Conservation (phyloP, 1,284 basidiomycete species). For the Polyporus tsugae region DNA sequence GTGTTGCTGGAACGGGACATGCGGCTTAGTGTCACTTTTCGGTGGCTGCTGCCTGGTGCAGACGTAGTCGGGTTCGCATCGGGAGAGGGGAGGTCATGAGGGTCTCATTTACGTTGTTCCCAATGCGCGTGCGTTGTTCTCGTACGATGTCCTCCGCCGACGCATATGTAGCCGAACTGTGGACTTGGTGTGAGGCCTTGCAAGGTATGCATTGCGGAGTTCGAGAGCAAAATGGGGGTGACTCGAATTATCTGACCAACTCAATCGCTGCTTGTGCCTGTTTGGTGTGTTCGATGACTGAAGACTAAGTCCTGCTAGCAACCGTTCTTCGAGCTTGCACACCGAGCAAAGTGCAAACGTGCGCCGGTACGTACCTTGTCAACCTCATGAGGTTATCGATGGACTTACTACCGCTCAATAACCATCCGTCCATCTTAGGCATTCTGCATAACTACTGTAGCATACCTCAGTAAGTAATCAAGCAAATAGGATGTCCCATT, state of each 20-base stretch:
- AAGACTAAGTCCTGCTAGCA: neutral
- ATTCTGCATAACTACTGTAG: neutral
- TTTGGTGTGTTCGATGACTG: neutral
- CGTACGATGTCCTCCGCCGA: neutral
- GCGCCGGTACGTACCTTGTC: neutral
- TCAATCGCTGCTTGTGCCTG: too few species aligned
- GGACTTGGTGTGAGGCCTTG: neutral
- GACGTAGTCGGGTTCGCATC: slow-evolving; percentile 60
- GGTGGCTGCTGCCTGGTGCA: slow-evolving; percentile 81
- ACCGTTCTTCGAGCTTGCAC: neutral
- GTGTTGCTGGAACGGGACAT: slow-evolving; percentile 56
- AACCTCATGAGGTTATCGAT: too few species aligned
- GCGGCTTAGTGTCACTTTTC: slow-evolving; percentile 79
- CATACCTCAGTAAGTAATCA: neutral
- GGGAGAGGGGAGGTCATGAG: neutral
- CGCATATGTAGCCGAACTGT: neutral
- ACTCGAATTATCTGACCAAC: neutral
- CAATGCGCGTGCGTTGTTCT: neutral
- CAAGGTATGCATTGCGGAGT: neutral
- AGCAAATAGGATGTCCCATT: neutral
- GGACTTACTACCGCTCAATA: neutral
- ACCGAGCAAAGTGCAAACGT: neutral
- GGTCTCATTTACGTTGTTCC: neutral
- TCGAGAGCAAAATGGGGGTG: neutral
- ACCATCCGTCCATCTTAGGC: neutral